Evolutionary conservation across 371 early-diverging fungal genomes (phyloP), one percentile per base, ranked within the genome.

Genomic region (Apophysomyces sp.): DNA sequence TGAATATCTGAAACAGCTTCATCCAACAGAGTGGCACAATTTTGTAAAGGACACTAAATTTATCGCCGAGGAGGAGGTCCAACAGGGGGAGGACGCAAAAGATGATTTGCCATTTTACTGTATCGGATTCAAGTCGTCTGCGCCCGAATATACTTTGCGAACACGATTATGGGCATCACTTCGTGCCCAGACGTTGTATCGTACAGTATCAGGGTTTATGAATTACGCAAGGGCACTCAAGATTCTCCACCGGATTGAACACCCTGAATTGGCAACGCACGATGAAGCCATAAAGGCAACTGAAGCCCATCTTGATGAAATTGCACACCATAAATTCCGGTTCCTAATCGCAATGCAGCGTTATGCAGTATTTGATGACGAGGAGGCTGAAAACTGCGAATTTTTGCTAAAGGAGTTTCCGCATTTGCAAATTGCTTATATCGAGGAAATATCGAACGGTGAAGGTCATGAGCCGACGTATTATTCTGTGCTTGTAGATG

Each of bases 301-400:
- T 76, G 68, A 91, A 82, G 66, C 65, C 66, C 36, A 85, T 56
- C 67, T 92, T 21, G 88, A 91, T 36, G 68, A 74, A 18, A 79
- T 91, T 61, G 87, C 90, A 0, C 79, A 85, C 39, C 84, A 89
- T 61, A 95, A 95, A 73, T 93, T 95, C 73, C 86, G 89, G 59
- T 92, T 91, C 62, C 69, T 94, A 52, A 86, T 95, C 9, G 91
- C 94, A 11, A 95, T 95, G 96, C 96, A 95, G 72, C 88, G 93
- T 21, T 94, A 80, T 68, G 82, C 84, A 30, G 86, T 86, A 61
- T 92, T 95, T 68, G 86, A 81, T 63, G 73, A 84, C 31, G 92
- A 92, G 58, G 94, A 95, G 71, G 78, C 74, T 39, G 93, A 87
- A 58, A 88, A 91, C 36, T 89, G 88, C 3, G 94, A 94, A 67